Evolutionary conservation across 768 basidiomycete species (phyloP).

Genomic region (Psilocybe sp.): DNA sequence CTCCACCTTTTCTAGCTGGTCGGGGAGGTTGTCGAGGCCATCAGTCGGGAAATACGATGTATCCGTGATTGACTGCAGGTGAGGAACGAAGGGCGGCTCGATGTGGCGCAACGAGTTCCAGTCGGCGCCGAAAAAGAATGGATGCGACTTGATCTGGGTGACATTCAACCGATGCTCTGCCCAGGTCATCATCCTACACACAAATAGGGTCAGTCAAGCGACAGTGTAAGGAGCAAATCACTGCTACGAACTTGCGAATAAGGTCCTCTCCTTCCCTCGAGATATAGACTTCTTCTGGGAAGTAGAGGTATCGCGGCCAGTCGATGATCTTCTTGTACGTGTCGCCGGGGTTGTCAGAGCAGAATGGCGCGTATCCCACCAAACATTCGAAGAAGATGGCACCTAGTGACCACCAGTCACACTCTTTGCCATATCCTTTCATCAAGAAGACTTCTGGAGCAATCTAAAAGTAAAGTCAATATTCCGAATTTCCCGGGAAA

Average conservation of each 20-base stretch:
- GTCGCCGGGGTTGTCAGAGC: slow-evolving; percentile 93
- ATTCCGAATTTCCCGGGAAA: no score
- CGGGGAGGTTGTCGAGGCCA: slow-evolving; percentile 72
- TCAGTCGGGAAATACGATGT: slow-evolving; percentile 97
- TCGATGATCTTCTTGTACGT: slow-evolving; percentile 99
- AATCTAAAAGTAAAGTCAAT: slow-evolving; percentile 50
- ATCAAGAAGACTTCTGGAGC: slow-evolving; percentile 97
- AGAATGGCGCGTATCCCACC: slow-evolving; percentile 97
- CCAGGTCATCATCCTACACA: slow-evolving; percentile 78
- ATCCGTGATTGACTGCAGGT: slow-evolving; percentile 87
- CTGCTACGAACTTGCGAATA: slow-evolving; percentile 64
- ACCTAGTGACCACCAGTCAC: slow-evolving; percentile 99
- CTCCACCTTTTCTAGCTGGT: slow-evolving; percentile 58
- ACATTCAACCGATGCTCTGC: slow-evolving; percentile 71
- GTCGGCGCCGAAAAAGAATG: slow-evolving; percentile 94
- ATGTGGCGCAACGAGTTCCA: slow-evolving; percentile 91
- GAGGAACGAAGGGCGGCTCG: slow-evolving; percentile 94
- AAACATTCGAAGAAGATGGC: slow-evolving; percentile 99
- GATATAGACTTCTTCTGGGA: slow-evolving; percentile 94
- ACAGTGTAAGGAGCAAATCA: background rate
- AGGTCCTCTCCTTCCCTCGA: slow-evolving; percentile 90
- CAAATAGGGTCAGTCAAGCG: slow-evolving; percentile 8
- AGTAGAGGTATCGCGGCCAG: slow-evolving; percentile 87
- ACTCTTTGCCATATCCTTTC: slow-evolving; percentile 97
- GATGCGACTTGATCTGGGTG: slow-evolving; percentile 87